Evolutionary conservation across 169 alveolate species (phyloP), one percentile per base, ranked within the genome.

Genomic region (Blepharisma undulans): DNA sequence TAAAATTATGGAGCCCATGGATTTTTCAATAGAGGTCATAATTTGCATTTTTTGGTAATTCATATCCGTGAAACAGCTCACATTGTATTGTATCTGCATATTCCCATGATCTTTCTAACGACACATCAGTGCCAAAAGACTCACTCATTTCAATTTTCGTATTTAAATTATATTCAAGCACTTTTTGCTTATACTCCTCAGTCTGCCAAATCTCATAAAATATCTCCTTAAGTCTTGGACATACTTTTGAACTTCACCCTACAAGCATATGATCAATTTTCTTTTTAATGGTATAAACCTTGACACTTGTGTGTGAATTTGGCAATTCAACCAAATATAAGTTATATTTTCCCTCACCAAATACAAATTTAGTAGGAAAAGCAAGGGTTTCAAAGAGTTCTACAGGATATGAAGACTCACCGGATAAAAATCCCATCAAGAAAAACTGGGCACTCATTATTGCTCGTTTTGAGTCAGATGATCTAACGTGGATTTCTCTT

Each of bases 401-500:
- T 22, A 6, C 7, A 25, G 33, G 32, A 82, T 21, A 29, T n/a
- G 8, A 29, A 14, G 86, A 36, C 12, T 88, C 92, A n/a, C n/a
- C 16, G 25, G 91, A 91, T 71, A 89, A 93, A 34, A 92, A 61
- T 74, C 95, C 96, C 59, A 78, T 60, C 59, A 93, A 21, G 30
- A 86, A 90, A 18, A 94, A 84, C 25, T 84, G 89, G 30, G 95
- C 96, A 76, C 95, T 90, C 92, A 80, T 91, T 14, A 95, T 93
- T 14, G 97, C 94, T 76, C 97, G 89, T 80, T 94, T 94, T 3
- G 34, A 25, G 77, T 94, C 96, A 30, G 96, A 92, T 10, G 95
- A 80, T 19, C 92, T 84, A 8, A 93, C 91, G 86, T 92, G 92
- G 29, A 93, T 88, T 71, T 86, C 76, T n/a, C n/a, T 72, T 0